Percentiles rank a stretch among this genome's conserved stretches.
Evolutionary conservation across 352 stramenopile genomes (phyloP).

Genomic region (Phytophthora agathidicida): DNA sequence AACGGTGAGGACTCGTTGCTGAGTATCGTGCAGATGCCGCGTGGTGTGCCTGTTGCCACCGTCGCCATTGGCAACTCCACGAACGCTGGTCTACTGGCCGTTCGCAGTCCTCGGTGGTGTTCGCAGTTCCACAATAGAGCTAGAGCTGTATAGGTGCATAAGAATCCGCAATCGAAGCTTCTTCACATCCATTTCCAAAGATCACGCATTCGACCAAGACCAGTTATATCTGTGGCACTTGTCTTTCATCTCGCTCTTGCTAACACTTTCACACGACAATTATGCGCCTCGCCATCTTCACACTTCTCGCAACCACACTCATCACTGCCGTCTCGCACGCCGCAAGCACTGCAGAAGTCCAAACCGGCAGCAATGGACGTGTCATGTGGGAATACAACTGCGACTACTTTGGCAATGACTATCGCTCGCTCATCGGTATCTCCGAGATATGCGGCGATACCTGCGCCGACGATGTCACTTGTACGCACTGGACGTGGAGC

Average conservation of each 20-base stretch:
- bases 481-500: constrained; percentile 38
- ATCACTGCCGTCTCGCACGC: not conserved
- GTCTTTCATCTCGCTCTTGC: constrained; percentile 1
- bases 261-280: constrained; percentile 4
- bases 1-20: constrained; percentile 98
- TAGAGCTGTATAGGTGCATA: too few species aligned
- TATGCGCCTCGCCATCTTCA: constrained; percentile 6
- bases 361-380: constrained; percentile 19
- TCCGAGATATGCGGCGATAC: constrained; percentile 35
- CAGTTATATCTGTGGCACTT: too few species aligned
- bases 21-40: constrained; percentile 99
- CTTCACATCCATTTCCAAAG: constrained; percentile 14
- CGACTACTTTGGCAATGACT: constrained; percentile 29
- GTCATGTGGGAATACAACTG: constrained; percentile 35
- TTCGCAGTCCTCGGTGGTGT: constrained; percentile 94
- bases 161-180: constrained; percentile 11
- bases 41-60: constrained; percentile 97
- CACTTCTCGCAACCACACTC: not conserved
- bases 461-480: constrained; percentile 25
- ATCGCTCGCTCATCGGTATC: constrained; percentile 12
- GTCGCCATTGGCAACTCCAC: constrained; percentile 98
- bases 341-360: constrained; percentile 12
- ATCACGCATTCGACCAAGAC: too few species aligned
- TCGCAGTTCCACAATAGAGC: too few species aligned
- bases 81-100: constrained; percentile 97